Base-by-base conservation (phyloP, 345 rosid genomes). In the Carallia brachiata region DNA sequence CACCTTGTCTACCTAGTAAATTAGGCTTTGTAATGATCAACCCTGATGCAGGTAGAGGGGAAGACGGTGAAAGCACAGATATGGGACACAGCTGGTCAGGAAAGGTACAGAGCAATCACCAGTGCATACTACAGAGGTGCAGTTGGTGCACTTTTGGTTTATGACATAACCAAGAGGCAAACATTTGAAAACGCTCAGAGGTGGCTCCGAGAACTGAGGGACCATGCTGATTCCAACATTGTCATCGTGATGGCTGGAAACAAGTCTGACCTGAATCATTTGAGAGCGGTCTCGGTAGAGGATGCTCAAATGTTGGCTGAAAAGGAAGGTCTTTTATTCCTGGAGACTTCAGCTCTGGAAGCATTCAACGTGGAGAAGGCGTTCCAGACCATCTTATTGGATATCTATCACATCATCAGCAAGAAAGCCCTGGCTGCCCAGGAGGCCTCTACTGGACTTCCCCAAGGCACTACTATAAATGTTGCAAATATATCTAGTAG, bases 21-120 rank as follows among this genome's bases (percentile, higher is more conserved):
- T 44, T 44, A 59, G 27, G 28, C 16, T 27, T 7, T 23, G 47
- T 10, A 44, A 12, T 12, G 12, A 13, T 16, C 12, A 61, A 61
- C 2, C 23, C 8, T 58, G 48, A 70, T 56, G 47, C 78, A 88
- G 92, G 85, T 88, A 50, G 92, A 88, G 62, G 90, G 90, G 57
- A 88, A 88, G 77, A 84, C 90, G 19, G 87, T 86, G 0, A 88
- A 88, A 83, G 90, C 92, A 62, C 92, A 88, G 62, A 88, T 88
- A 78, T 88, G 90, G 92, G 92, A 88, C 68, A 88, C 90, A 0
- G 92, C 90, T 0, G 92, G 92, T 10, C 90, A 88, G 56, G 92
- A 88, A 74, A 70, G 90, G 80, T 88, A 88, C 71, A 78, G 92
- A 6, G 90, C 92, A 34, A 86, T 88, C 70, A 88, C 92, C 47